These are phyloP conservation scores for Babesia bovis DNA, from an alignment of 169 alveolate genomes.

Conservation along the genomic window DNA sequence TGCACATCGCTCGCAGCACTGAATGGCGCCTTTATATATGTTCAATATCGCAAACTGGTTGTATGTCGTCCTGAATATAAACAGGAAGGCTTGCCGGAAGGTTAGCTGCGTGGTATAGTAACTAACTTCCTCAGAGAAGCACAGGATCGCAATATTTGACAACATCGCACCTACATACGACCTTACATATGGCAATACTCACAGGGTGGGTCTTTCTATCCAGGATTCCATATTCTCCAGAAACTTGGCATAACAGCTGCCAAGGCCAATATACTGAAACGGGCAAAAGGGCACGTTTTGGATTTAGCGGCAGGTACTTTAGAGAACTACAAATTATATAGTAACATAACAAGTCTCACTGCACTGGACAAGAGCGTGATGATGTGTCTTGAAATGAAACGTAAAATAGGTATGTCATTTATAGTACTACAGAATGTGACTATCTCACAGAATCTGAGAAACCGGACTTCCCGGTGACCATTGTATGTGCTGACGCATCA, in stretches of 20 bases:
- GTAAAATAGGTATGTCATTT: constrained; percentile 64
- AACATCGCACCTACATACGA: constrained; percentile 59
- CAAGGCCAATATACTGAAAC: constrained; percentile 59
- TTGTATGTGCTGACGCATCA: constrained; percentile 71
- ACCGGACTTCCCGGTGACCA: constrained; percentile 75
- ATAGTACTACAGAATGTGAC: too few species aligned
- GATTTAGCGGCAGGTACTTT: constrained; percentile 80
- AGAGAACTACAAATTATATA: constrained; percentile 63
- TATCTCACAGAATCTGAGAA: constrained; percentile 38
- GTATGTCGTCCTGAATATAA: constrained; percentile 39
- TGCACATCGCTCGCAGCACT: constrained; percentile 22
- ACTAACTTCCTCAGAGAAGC: constrained; percentile 31
- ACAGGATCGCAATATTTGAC: constrained; percentile 53
- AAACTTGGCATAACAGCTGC: constrained; percentile 34
- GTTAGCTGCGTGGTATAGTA: background rate
- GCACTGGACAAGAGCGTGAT: constrained; percentile 72
- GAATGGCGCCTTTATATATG: constrained; percentile 31
- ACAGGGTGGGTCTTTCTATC: constrained; percentile 10
- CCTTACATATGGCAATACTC: constrained; percentile 4
- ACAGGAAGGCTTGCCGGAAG: constrained; percentile 45
- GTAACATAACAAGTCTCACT: constrained; percentile 67
- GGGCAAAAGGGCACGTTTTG: constrained; percentile 75
- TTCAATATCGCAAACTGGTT: constrained; percentile 13
- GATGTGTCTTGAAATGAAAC: constrained; percentile 75
- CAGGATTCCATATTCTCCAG: constrained; percentile 1